Evolutionary conservation across 2,329 filamentous ascomycete genomes (phyloP), one percentile per base, ranked within the genome.

Genomic region (Kalaharituber pfeilii): DNA sequence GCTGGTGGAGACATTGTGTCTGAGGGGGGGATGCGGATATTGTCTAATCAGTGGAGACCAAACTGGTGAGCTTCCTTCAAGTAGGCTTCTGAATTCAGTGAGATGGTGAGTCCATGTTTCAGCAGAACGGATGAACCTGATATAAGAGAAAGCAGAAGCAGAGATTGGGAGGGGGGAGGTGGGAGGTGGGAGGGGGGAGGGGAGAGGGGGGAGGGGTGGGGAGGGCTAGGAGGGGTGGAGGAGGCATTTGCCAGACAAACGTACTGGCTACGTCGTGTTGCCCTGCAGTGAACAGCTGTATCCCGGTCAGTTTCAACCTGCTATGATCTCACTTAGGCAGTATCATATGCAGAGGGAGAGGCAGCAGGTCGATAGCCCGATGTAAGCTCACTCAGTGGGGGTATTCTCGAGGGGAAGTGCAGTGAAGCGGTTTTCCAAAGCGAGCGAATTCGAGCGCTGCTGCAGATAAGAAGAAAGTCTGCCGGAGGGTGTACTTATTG

Each of bases 241-340:
- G n/a, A n/a, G n/a, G n/a, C n/a, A n/a, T n/a, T n/a, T n/a, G n/a
- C n/a, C n/a, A 39, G 33, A 13, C 33, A 1, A 39, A 39, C 13
- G 20, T 18, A 39, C 33, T 39, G 20, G 20, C 33, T 39, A 15
- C 33, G 15, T 39, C 20, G 15, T 39, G 5, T 39, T 39, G 33
- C 33, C 33, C 33, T 47, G 42, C n/a, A 47, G 42, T 47, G 42
- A 47, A 47, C 42, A 47, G 42, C 42, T 9, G 42, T 47, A 47
- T 47, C 42, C 42, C 25, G n/a, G 42, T 47, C 42, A 11, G 42
- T 47, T 47, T 47, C 42, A 47, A 47, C 33, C 20, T 39, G 30
- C 3, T 47, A 47, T 47, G 42, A 47, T 47, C 42, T 47, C 42
- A 47, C 42, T 25, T 4, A 20, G 20, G 18, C 15, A 47, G 15